These are phyloP conservation scores for Colletotrichum eremochloae DNA, from an alignment of 2,329 filamentous ascomycete genomes.

Conservation along the genomic window DNA sequence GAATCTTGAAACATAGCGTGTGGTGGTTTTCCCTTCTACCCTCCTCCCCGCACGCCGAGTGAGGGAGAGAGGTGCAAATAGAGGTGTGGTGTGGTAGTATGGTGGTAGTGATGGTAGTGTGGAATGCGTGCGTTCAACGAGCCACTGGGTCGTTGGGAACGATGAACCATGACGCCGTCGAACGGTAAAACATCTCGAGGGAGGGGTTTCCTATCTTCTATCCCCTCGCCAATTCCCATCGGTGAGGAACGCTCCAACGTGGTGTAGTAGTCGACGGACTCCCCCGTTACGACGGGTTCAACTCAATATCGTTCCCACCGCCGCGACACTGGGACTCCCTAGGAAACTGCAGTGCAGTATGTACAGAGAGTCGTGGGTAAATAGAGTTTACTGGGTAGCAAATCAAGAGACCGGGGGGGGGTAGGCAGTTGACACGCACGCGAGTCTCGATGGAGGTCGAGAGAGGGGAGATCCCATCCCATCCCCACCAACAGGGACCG, in stretches of 20 bases:
- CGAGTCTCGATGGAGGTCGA: background rate
- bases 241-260: constrained; percentile 30
- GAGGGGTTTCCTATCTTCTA: constrained; percentile 19
- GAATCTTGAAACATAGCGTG: constrained; percentile 36
- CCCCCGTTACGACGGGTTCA: constrained; percentile 21
- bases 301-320: constrained; percentile 15
- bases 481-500: background rate
- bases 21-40: constrained; percentile 6
- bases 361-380: background rate
- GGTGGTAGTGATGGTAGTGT: background rate
- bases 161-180: constrained; percentile 3
- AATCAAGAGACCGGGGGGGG: background rate
- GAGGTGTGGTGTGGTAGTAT: background rate
- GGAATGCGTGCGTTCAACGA: background rate
- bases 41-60: constrained; percentile 21
- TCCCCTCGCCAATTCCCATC: constrained; percentile 19
- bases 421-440: background rate
- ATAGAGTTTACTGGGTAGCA: background rate
- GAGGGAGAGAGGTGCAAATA: background rate
- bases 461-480: background rate
- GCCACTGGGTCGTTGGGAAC: constrained; percentile 15
- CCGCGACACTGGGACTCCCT: constrained; percentile 23
- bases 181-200: constrained; percentile 16
- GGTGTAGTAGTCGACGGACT: constrained; percentile 22
- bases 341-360: background rate